Evolutionary conservation across 1,284 basidiomycete species (phyloP), one percentile per base, ranked within the genome.

Genomic region (Neolentinus lepideus): DNA sequence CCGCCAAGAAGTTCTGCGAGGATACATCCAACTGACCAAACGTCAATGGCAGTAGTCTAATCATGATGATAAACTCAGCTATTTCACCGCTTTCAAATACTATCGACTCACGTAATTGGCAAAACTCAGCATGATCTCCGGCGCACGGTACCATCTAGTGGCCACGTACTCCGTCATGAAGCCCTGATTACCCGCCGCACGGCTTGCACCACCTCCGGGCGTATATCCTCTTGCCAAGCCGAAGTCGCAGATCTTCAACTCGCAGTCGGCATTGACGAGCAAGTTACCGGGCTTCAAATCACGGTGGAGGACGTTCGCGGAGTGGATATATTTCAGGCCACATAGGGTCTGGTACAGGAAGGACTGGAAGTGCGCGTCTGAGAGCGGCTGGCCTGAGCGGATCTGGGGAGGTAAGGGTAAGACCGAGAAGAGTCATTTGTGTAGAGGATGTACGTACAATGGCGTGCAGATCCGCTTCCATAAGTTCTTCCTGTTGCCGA

Each of bases 141-240:
- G 95, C 19, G 94, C 94, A 53, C 94, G 80, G 69, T 98, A 98
- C 95, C 94, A 98, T 56, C 94, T 80, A 10, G 94, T 98, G n/a
- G 94, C 94, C 29, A 97, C 94, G 70, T 94, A 97, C 73, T 99
- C 97, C 0, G 97, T 99, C 97, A 99, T 99, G 75, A 99, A 98
- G 0, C 95, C 94, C 63, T 94, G 93, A 64, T 92, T 92, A 35
- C 87, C 88, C 12, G 83, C 81, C 0, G 79, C 77, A 62, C 78
- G 81, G 48, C 81, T 81, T 56, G 85, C 78, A 54, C 85, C 78
- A 53, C 83, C 82, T 2, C 88, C 92, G 25, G 78, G 53, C 14
- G 82, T 94, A 71, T 98, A 98, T 1, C 96, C 97, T 65, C 97
- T 79, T 1, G 97, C 96, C 45, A 99, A 82, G 50, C 97, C 97